phyloP scores from a whole-genome alignment of 148 eudicot species.

The Rhododendron ferrugineum region DNA sequence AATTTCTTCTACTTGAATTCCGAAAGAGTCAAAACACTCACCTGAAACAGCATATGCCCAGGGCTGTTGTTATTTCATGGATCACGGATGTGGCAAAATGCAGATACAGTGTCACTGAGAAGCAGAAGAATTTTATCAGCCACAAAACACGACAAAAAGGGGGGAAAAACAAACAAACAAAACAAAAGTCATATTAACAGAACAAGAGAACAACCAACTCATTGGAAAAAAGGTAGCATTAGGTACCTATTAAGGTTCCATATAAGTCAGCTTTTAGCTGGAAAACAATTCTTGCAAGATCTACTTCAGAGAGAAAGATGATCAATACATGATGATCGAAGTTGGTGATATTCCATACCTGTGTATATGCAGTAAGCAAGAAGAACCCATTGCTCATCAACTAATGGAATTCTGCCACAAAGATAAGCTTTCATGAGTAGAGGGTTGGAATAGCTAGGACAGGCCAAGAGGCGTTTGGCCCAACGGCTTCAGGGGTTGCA shows the following conservation, averaged over 20 bases:
- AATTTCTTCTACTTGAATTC: not conserved
- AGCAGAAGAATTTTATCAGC: slow-evolving; percentile 10
- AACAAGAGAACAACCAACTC: not conserved
- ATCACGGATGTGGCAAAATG: slow-evolving; percentile 78
- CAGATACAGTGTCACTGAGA: slow-evolving; percentile 56
- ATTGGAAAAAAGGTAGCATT: not conserved
- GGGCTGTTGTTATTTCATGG: slow-evolving; percentile 79
- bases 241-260: not conserved
- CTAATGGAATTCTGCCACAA: slow-evolving; percentile 60
- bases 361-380: slow-evolving; percentile 63
- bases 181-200: not conserved
- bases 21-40: slow-evolving; percentile 18
- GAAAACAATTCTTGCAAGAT: not conserved
- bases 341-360: slow-evolving; percentile 33
- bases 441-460: not conserved
- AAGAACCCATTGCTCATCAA: slow-evolving; percentile 71
- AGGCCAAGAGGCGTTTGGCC: not conserved
- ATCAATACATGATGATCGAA: not conserved
- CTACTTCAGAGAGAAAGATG: not conserved
- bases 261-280: not conserved
- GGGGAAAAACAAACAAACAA: not conserved
- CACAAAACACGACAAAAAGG: not conserved
- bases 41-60: slow-evolving; percentile 90
- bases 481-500: not conserved
- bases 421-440: not conserved